Percentiles rank a stretch among this genome's conserved stretches.
These are phyloP conservation scores for Beauveria sp. DNA, from an alignment of 2,329 filamentous ascomycete genomes.

Conservation along the genomic window DNA sequence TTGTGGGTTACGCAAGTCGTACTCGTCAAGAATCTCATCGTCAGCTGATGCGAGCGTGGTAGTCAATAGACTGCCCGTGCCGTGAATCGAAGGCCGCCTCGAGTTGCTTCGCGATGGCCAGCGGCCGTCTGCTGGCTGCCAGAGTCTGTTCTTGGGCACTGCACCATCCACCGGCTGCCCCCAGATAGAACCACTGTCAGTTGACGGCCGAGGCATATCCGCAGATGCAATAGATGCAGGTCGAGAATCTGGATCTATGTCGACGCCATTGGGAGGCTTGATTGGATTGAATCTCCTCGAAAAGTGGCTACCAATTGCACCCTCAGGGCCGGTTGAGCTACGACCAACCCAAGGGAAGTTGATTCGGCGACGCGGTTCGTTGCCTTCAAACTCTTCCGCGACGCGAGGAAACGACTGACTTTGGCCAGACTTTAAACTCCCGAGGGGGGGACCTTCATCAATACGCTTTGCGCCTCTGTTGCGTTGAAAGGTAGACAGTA, in stretches of 20 bases:
- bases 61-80: conserved; percentile 57
- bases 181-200: conserved; percentile 70
- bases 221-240: conserved; percentile 62
- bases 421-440: conserved; percentile 61
- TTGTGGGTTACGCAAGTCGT: conserved; percentile 44
- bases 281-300: conserved; percentile 38
- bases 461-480: conserved; percentile 54
- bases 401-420: conserved; percentile 69
- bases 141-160: conserved; percentile 51
- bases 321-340: conserved; percentile 41
- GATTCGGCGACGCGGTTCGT: conserved; percentile 46
- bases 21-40: conserved; percentile 55
- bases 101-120: conserved; percentile 62
- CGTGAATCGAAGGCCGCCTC: conserved; percentile 72
- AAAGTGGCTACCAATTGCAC: conserved; percentile 23
- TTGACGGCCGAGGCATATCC: conserved; percentile 69
- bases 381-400: conserved; percentile 46
- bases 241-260: conserved; percentile 52
- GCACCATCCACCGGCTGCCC: conserved; percentile 44
- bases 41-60: conserved; percentile 56
- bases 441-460: conserved; percentile 46
- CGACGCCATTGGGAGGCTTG: conserved; percentile 43
- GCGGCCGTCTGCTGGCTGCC: conserved; percentile 50
- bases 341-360: conserved; percentile 56
- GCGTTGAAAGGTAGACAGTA: conserved; percentile 55